Evolutionary conservation across 2,329 filamentous ascomycete species (phyloP).

Genomic region (Mollisiaceae sp.): DNA sequence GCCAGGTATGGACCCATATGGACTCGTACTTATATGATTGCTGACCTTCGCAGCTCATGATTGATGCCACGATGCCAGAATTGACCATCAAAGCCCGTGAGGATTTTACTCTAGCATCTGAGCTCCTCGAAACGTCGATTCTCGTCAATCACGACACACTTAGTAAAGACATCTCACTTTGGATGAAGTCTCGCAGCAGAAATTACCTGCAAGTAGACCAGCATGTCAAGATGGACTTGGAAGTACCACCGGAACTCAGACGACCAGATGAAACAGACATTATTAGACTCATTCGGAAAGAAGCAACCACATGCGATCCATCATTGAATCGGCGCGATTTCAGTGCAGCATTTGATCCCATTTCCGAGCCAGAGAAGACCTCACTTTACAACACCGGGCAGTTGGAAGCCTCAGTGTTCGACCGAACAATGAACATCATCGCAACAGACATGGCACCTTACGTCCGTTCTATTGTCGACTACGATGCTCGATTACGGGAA

Average conservation of each 20-base stretch:
- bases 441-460: slow-evolving; percentile 84
- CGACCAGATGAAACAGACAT: slow-evolving; percentile 33
- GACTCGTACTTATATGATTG: not conserved
- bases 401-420: slow-evolving; percentile 75
- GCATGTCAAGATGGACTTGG: slow-evolving; percentile 30
- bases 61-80: slow-evolving; percentile 37
- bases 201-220: slow-evolving; percentile 39
- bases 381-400: slow-evolving; percentile 43
- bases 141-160: slow-evolving; percentile 29
- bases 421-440: slow-evolving; percentile 70
- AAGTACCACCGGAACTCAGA: slow-evolving; percentile 34
- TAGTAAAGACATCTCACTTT: slow-evolving; percentile 36
- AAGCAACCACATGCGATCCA: slow-evolving; percentile 18
- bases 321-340: slow-evolving; percentile 57
- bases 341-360: slow-evolving; percentile 64
- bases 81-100: slow-evolving; percentile 53
- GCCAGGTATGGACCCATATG: slow-evolving; percentile 31
- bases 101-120: slow-evolving; percentile 59
- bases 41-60: slow-evolving; percentile 28
- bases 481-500: slow-evolving; percentile 73
- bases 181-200: slow-evolving; percentile 37
- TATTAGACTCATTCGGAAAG: slow-evolving; percentile 33
- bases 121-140: slow-evolving; percentile 57
- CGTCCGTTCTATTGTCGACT: slow-evolving; percentile 81
- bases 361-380: slow-evolving; percentile 57